Base-by-base conservation (phyloP, 2,329 filamentous ascomycete genomes). In the Didymella pomorum region DNA sequence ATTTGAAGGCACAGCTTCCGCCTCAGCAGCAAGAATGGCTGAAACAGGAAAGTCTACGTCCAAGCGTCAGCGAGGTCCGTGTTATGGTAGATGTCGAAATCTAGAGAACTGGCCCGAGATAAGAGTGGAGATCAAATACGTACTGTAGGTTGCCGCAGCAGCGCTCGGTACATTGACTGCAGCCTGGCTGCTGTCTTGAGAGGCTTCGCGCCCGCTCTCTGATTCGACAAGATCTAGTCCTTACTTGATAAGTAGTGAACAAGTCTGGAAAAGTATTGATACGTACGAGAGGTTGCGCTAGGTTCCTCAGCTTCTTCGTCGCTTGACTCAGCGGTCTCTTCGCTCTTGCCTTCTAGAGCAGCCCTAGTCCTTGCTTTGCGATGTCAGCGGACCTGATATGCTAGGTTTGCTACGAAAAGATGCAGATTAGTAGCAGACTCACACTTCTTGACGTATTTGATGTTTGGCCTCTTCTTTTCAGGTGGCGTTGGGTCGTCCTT, bases 1-100 rank as follows among this genome's bases (percentile, higher is more conserved):
- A 9, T 63, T 71, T 2, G 67, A 66, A 8, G 47, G 39, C 12
- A 69, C 50, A 2, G 64, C 53, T 12, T 69, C 65, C 20, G 68
- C 60, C 44, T 67, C 63, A 11, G 61, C 68, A 14, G 69, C 69
- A 29, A 66, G 64, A 14, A 57, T 56, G 11, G 50, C 42, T 42
- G 56, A 46, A 8, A 29, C n/a, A 5, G 49, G 39, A 7, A 43
- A 29, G 14, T 21, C 50, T 58, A 25, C 2, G 16, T 10, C 16
- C 18, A 2, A 25, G 11, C 2, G 14, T 58, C 20, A 58, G 50
- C 16, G 16, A 18, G 28, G 2, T 25, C 12, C 7, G 25, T 4
- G 8, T n/a, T 11, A 11, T 35, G 12, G 6, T 10, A 7, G 8
- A 14, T 25, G 4, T 11, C 7, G 23, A 4, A 12, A 12, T 11